These are phyloP conservation scores for Erythrobasidium hasegawianum DNA, from an alignment of 1,284 basidiomycete genomes.

Conservation along the genomic window DNA sequence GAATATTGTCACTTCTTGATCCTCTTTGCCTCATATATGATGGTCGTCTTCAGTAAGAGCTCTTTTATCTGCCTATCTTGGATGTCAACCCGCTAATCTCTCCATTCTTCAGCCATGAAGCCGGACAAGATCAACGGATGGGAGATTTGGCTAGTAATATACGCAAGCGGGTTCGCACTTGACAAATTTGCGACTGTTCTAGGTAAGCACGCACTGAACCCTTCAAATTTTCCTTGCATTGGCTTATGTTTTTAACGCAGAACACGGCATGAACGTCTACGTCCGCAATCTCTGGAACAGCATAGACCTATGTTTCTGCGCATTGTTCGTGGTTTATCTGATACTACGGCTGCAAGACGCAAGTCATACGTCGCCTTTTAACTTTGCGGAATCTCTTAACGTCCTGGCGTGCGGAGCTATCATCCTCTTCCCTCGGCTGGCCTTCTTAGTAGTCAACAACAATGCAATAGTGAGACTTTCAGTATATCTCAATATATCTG, in stretches of 20 bases:
- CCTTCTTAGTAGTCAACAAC: slow-evolving; percentile 49
- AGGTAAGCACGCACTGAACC: slow-evolving; percentile 1
- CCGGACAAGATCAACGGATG: slow-evolving; percentile 4
- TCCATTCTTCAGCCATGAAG: slow-evolving; percentile 6
- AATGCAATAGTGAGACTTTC: slow-evolving; percentile 45
- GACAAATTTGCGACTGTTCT: slow-evolving; percentile 42
- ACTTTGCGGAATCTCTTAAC: slow-evolving; percentile 1
- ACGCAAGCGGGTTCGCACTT: slow-evolving; percentile 45
- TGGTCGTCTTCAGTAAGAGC: slow-evolving; percentile 40
- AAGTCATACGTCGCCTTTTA: slow-evolving; percentile 47
- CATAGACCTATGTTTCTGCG: slow-evolving; percentile 48
- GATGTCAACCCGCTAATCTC: neutral
- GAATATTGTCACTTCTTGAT: slow-evolving; percentile 47
- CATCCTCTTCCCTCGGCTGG: slow-evolving; percentile 41
- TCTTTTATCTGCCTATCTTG: slow-evolving; percentile 37
- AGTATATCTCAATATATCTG: neutral
- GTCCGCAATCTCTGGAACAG: slow-evolving; percentile 46
- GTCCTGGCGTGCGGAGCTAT: neutral
- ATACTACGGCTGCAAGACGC: slow-evolving; percentile 46
- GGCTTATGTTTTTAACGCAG: neutral
- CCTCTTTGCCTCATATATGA: slow-evolving; percentile 49
- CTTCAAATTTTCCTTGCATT: slow-evolving; percentile 42
- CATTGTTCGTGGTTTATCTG: slow-evolving; percentile 48
- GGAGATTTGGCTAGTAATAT: slow-evolving; percentile 43
- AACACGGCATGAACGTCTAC: slow-evolving; percentile 45